Base-by-base conservation (phyloP, 768 basidiomycete genomes). In the Lyophyllum decastes region DNA sequence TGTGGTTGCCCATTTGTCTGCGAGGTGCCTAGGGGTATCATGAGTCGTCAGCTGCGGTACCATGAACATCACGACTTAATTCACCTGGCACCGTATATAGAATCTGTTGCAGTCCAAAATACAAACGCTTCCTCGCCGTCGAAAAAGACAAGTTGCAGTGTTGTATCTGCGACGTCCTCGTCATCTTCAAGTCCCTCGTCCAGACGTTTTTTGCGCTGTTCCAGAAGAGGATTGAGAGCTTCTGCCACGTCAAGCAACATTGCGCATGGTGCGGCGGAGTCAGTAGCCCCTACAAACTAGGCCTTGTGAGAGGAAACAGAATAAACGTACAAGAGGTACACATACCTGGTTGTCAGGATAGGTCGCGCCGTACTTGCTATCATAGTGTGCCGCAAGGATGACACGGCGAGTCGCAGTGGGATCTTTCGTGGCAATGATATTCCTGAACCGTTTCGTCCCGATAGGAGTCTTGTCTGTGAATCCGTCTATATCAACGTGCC, bases 111-210 rank as follows among this genome's bases (percentile, higher is more conserved):
- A 2, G 93, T 94, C 96, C 96, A 99, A 25, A 83, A 78, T 47
- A 85, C 79, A 72, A 96, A 98, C 0, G 97, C 97, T 72, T 98
- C 97, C 73, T 99, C 97, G 2, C 97, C 97, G 66, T 99, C 97
- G 57, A 99, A 96, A 70, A 98, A 96, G 10, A 99, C 80, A 9
- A 98, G 76, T 68, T 97, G 94, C 9, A 99, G 72, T 2, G 95
- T 96, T 19, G 90, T 93, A 55, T 92, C 89, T 0, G 84, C 84
- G 14, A 87, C 75, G 52, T 93, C 90, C 43, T 92, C 92, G n/a
- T 87, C 86, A 12, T 87, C 85, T 53, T 85, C 85, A 16, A 76
- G 68, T 0, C 76, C 87, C 2, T 78, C 77, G 27, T 84, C 80
- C 6, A 89, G 61, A 27, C 83, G 78, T 54, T 80, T 74, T 44